These are phyloP conservation scores for Neurospora discreta DNA, from an alignment of 495 filamentous ascomycete species.

Conservation along the genomic window DNA sequence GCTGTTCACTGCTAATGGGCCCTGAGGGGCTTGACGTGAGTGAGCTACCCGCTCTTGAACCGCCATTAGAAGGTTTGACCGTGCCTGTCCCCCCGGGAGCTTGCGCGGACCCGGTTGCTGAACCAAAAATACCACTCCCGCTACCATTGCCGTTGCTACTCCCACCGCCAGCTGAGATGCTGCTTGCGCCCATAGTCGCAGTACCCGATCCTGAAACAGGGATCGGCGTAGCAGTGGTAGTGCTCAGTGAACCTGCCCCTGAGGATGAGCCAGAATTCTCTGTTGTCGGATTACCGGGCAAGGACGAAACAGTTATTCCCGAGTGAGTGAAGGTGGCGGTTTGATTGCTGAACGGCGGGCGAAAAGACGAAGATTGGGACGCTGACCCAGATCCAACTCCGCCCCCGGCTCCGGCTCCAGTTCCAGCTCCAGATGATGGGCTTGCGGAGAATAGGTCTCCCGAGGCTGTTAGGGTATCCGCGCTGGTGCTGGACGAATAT, in stretches of 20 bases:
- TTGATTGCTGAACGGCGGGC: not conserved
- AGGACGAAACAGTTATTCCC: not conserved
- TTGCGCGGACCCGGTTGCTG: not conserved
- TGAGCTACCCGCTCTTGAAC: not conserved
- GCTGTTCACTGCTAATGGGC: not conserved
- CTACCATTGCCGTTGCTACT: not conserved
- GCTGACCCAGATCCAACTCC: not conserved
- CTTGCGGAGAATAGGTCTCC: not conserved
- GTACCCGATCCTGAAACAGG: not conserved
- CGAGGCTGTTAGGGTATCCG: not conserved
- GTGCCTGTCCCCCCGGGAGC: not conserved
- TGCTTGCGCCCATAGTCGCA: not conserved
- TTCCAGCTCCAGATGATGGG: not conserved
- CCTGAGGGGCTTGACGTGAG: not conserved
- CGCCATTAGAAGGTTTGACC: not conserved
- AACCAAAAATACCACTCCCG: not conserved
- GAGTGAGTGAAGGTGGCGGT: not conserved
- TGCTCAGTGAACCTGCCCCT: not conserved
- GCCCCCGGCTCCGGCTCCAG: not conserved
- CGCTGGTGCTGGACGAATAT: not conserved
- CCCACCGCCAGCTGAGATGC: not conserved
- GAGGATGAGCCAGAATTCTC: not conserved
- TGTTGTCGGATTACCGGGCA: not conserved
- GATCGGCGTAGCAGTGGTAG: not conserved
- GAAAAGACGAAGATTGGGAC: not conserved